Conservation (phyloP, 176 grass and related monocot genomes). For the Microstegium vimineum region DNA sequence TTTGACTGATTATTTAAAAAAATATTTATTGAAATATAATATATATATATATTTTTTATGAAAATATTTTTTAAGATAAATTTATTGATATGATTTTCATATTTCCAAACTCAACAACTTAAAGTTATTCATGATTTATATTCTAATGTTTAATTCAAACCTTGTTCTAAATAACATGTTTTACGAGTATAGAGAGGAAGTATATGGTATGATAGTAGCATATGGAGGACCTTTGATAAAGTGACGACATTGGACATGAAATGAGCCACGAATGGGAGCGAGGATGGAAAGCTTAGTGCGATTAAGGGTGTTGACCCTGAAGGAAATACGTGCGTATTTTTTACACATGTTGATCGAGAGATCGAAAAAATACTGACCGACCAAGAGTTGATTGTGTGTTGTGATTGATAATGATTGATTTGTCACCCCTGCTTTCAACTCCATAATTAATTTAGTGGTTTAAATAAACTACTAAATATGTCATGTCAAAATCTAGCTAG, state of each 20-base stretch:
- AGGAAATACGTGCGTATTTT: slow-evolving; percentile 8
- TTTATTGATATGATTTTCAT: too few relatives aligned
- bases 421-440: slow-evolving; percentile 33
- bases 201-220: slow-evolving; percentile 36
- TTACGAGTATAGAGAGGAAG: too few relatives aligned
- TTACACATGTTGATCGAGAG: neutral
- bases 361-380: slow-evolving; percentile 55
- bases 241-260: slow-evolving; percentile 34
- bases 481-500: slow-evolving; percentile 55
- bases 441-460: slow-evolving; percentile 21
- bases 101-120: too few relatives aligned
- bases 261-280: slow-evolving; percentile 24
- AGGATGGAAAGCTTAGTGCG: slow-evolving; percentile 32
- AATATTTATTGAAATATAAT: too few relatives aligned
- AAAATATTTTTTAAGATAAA: too few relatives aligned
- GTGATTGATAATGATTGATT: slow-evolving; percentile 57
- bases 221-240: slow-evolving; percentile 42
- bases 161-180: too few relatives aligned
- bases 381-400: slow-evolving; percentile 41
- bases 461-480: slow-evolving; percentile 39
- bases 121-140: too few relatives aligned
- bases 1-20: too few relatives aligned
- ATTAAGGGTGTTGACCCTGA: slow-evolving; percentile 42
- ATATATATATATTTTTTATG: too few relatives aligned
- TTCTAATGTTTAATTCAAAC: too few relatives aligned